A percentile compares a stretch with the other conserved stretches of the same genome.
phyloP scores from a whole-genome alignment of 257 asterid genomes.

The Craterostigma plantagineum region DNA sequence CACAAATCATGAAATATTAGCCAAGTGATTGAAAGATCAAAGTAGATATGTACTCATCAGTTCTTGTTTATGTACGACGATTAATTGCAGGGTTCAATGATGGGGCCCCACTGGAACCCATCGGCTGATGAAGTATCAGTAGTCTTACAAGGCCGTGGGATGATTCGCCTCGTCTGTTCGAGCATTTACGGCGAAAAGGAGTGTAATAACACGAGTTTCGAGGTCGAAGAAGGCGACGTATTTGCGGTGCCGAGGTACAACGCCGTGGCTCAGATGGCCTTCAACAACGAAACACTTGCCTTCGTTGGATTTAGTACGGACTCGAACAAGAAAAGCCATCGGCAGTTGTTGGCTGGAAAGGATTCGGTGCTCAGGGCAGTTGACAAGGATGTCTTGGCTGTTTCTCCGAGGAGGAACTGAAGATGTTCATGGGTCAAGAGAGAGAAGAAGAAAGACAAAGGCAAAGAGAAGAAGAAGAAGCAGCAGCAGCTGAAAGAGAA shows the following conservation, averaged over 20 bases:
- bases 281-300: background rate
- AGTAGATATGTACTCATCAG: background rate
- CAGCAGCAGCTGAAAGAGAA: background rate
- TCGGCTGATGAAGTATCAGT: background rate
- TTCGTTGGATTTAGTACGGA: background rate
- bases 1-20: background rate
- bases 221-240: slow-evolving; percentile 3
- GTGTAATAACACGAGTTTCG: background rate
- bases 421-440: background rate
- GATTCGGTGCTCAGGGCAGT: background rate
- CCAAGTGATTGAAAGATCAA: too few species aligned
- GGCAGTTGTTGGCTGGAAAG: slow-evolving; percentile 1
- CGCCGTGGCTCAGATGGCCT: slow-evolving; percentile 2
- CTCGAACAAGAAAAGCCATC: background rate
- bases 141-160: background rate
- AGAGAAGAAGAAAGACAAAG: background rate
- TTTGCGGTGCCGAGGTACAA: slow-evolving; percentile 1
- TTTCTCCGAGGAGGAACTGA: slow-evolving; percentile 1
- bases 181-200: background rate
- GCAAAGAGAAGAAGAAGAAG: background rate
- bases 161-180: background rate
- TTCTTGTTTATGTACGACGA: slow-evolving; percentile 1
- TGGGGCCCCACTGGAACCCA: slow-evolving; percentile 27
- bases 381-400: background rate
- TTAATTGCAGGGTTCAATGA: slow-evolving; percentile 77